phyloP scores from a whole-genome alignment of 2,329 filamentous ascomycete genomes.

The Chrysosporium keratinophilum region DNA sequence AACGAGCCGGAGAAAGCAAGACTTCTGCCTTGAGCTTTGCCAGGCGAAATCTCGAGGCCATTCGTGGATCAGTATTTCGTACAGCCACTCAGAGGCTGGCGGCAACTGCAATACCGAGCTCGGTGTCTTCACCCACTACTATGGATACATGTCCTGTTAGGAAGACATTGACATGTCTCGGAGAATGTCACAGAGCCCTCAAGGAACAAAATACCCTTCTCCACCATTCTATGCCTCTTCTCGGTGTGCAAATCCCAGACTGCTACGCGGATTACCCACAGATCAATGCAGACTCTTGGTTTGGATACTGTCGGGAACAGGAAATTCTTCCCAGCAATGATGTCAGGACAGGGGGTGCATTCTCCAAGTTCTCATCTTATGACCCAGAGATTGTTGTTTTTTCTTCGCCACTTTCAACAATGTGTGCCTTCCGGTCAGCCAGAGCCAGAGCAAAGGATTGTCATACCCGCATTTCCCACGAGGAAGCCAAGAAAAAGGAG shows the following conservation, averaged over 20 bases:
- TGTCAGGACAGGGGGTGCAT: constrained; percentile 47
- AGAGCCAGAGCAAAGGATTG: constrained; percentile 45
- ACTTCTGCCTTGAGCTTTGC: constrained; percentile 45
- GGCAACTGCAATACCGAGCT: constrained; percentile 47
- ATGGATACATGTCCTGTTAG: too few species aligned
- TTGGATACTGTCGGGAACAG: neutral
- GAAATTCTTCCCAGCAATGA: constrained; percentile 33
- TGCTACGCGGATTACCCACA: constrained; percentile 36
- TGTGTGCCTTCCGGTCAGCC: constrained; percentile 45
- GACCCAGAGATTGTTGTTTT: constrained; percentile 36
- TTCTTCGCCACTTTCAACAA: constrained; percentile 33
- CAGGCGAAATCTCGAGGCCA: constrained; percentile 44
- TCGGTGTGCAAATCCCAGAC: constrained; percentile 49
- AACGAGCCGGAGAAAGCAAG: constrained; percentile 36
- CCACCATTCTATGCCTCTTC: constrained; percentile 47
- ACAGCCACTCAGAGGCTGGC: constrained; percentile 47
- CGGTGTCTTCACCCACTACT: constrained; percentile 45
- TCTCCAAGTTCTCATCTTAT: constrained; percentile 48
- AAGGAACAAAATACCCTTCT: constrained; percentile 48
- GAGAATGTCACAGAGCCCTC: constrained; percentile 19
- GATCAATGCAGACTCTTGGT: neutral
- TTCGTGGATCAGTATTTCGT: constrained; percentile 48
- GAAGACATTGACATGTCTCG: too few species aligned
- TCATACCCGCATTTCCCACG: constrained; percentile 43
- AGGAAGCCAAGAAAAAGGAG: constrained; percentile 46